Evolutionary conservation across 495 filamentous ascomycete genomes (phyloP), one percentile per base, ranked within the genome.

Genomic region (Tuber umbilicatum): DNA sequence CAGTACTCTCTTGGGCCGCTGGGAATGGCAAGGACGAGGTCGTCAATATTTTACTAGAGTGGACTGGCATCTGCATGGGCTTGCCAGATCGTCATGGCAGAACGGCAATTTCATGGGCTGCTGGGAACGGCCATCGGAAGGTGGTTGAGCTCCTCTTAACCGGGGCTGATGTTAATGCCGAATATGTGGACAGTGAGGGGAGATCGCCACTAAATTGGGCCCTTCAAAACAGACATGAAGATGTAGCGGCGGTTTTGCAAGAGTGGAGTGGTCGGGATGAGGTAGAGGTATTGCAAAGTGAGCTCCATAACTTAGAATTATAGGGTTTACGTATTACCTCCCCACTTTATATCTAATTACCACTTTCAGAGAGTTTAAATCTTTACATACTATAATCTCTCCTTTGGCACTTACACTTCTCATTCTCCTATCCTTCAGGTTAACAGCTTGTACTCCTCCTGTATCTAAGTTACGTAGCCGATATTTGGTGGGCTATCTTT

Each of bases 121-220:
- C 76, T 47, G 40, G 40, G 73, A 69, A 77, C n/a, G 80, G 80
- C 1, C 43, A 79, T 27, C 68, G 19, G 41, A 40, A 39, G 21
- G 73, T 80, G 16, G 81, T 84, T 27, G 47, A 73, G 68, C 12
- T 80, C 35, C 75, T 82, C 31, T 76, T 82, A 12, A 67, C 78
- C 10, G 68, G 68, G 47, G 47, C 55, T 19, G 70, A 70, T 31
- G 75, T 74, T 12, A 35, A 81, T 42, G 42, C 75, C 6, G 60
- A 82, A 64, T 37, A 42, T 41, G 71, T 45, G 60, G 76, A 82
- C 19, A 45, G n/a, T 2, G 42, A 79, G 39, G 75, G 64, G 19
- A 37, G 12, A 31, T 71, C 77, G 35, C 75, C 75, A 42, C 72
- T 79, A 17, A 43, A 35, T 38, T 74, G 17, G 19, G 77, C 72